Evolutionary conservation across 345 rosid species (phyloP).

Genomic region (Hibiscus mutabilis): DNA sequence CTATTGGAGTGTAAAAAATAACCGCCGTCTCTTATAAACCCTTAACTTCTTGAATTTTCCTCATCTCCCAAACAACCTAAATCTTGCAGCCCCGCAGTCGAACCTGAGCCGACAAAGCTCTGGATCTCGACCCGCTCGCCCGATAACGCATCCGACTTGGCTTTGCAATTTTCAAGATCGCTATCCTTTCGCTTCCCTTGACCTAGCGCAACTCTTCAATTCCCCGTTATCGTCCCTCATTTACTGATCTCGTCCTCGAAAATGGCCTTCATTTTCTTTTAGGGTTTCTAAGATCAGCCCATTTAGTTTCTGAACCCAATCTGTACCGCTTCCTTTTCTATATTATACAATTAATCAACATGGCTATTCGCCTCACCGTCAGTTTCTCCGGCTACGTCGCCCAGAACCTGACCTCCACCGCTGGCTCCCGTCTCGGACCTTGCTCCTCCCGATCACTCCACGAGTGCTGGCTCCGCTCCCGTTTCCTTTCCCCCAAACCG

Average conservation of each 20-base stretch:
- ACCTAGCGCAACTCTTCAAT: conserved; percentile 15
- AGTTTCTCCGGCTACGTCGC: conserved; percentile 61
- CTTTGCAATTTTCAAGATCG: background rate
- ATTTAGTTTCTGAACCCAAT: conserved; percentile 32
- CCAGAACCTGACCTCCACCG: conserved; percentile 45
- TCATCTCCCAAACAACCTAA: background rate
- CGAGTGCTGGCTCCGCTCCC: conserved; percentile 47
- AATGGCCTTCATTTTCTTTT: conserved; percentile 23
- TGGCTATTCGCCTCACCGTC: conserved; percentile 75
- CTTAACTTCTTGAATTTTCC: background rate
- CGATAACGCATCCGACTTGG: background rate
- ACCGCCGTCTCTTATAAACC: no score
- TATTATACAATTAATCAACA: conserved; percentile 29
- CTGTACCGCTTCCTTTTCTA: background rate
- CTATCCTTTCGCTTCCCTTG: conserved; percentile 12
- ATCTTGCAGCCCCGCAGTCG: background rate
- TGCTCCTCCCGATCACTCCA: conserved; percentile 42
- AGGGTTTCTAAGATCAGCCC: conserved; percentile 23
- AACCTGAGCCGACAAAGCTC: background rate
- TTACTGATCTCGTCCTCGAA: conserved; percentile 11
- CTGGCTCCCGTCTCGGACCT: conserved; percentile 40
- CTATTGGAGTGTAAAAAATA: background rate
- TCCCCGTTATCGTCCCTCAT: conserved; percentile 20
- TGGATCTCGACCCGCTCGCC: background rate
- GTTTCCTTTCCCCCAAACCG: conserved; percentile 31